These are phyloP conservation scores for Cercophora scortea DNA, from an alignment of 495 filamentous ascomycete species.

Conservation along the genomic window DNA sequence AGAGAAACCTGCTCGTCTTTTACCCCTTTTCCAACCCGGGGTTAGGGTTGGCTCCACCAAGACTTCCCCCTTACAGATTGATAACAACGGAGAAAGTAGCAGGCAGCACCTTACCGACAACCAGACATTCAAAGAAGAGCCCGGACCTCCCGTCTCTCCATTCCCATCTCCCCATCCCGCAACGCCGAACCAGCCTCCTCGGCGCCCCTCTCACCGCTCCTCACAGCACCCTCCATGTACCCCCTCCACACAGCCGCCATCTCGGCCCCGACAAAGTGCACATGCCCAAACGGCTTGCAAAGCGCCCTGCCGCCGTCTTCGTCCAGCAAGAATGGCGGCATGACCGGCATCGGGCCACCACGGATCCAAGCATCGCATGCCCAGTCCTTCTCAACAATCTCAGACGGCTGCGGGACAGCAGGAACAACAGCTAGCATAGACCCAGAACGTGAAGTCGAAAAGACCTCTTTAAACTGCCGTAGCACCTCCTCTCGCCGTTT, in stretches of 20 bases:
- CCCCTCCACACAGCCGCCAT: constrained; percentile 36
- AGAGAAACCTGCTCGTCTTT: too few relatives aligned
- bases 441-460: background rate
- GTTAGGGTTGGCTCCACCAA: too few relatives aligned
- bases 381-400: background rate
- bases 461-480: constrained; percentile 2
- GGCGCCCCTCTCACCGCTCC: constrained; percentile 28
- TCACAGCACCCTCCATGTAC: constrained; percentile 44
- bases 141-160: too few relatives aligned
- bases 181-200: constrained; percentile 19
- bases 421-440: background rate
- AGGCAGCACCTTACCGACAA: too few relatives aligned
- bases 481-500: background rate
- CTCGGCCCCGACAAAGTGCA: constrained; percentile 45
- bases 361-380: too few relatives aligned
- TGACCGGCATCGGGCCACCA: background rate
- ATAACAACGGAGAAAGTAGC: too few relatives aligned
- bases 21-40: too few relatives aligned
- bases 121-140: too few relatives aligned
- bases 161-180: too few relatives aligned
- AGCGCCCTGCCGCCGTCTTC: constrained; percentile 15
- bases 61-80: too few relatives aligned
- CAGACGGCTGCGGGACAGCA: background rate
- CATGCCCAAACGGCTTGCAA: constrained; percentile 18
- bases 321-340: constrained; percentile 8